Evolutionary conservation across 176 grass and related monocot genomes (phyloP).

Genomic region (Carex parvula): DNA sequence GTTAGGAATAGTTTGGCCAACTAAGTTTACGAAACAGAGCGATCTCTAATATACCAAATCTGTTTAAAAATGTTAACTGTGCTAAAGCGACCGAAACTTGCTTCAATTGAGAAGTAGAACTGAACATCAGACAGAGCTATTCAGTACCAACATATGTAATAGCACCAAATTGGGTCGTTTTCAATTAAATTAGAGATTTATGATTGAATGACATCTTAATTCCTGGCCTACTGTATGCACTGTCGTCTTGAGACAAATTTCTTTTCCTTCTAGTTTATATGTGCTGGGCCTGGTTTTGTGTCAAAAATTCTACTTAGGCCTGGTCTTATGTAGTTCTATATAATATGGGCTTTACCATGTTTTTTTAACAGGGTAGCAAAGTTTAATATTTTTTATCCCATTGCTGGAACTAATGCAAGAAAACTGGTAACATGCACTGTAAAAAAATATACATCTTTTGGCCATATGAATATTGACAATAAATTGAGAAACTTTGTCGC

Average conservation of each 20-base stretch:
- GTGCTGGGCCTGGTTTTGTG: neutral
- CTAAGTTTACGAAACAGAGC: neutral
- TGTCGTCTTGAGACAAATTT: neutral
- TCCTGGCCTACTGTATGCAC: neutral
- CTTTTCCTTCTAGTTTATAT: neutral
- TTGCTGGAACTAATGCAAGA: neutral
- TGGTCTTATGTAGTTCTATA: neutral
- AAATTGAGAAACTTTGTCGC: neutral
- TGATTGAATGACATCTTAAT: neutral
- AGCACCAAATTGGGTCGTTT: neutral
- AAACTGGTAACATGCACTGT: neutral
- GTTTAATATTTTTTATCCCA: neutral
- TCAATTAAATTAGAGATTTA: neutral
- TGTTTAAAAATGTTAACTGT: neutral
- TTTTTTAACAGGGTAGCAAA: neutral
- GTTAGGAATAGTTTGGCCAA: slow-evolving; percentile 10
- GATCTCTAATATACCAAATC: neutral
- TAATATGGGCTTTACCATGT: neutral
- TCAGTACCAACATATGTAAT: neutral
- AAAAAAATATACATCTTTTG: neutral
- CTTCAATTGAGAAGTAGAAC: slow-evolving; percentile 1
- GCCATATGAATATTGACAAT: no score
- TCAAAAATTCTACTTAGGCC: neutral
- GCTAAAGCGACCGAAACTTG: neutral
- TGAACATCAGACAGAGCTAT: neutral